A percentile compares a stretch with the other conserved stretches of the same genome.
These are phyloP conservation scores for Penicillium ochrochloron DNA, from an alignment of 495 filamentous ascomycete genomes.

Conservation along the genomic window DNA sequence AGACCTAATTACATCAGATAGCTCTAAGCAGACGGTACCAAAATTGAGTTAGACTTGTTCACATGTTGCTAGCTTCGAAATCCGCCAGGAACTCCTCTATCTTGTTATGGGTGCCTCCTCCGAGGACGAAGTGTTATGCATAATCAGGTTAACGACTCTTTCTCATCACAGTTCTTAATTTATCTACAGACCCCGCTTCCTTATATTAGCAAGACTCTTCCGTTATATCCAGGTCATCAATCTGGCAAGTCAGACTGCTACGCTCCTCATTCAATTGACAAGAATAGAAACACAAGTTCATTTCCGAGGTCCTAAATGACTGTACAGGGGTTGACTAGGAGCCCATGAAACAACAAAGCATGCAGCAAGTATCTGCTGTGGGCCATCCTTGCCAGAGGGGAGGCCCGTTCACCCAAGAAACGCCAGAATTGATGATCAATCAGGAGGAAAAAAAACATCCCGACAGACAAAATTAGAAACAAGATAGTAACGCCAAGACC, in stretches of 20 bases:
- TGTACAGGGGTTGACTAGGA: slow-evolving; percentile 20
- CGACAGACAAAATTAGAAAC: slow-evolving; percentile 10
- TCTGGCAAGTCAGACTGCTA: not conserved
- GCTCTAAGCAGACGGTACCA: not conserved
- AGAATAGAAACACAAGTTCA: slow-evolving; percentile 8
- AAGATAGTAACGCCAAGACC: slow-evolving; percentile 24
- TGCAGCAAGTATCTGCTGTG: slow-evolving; percentile 9
- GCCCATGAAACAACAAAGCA: slow-evolving; percentile 18
- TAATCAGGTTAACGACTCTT: not conserved
- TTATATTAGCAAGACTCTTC: not conserved
- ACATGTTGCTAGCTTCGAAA: not conserved
- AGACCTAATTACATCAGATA: not conserved
- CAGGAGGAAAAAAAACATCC: slow-evolving; percentile 6
- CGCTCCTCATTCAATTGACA: not conserved
- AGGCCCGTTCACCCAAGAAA: slow-evolving; percentile 19
- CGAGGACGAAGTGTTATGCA: not conserved
- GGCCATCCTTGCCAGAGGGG: slow-evolving; percentile 15
- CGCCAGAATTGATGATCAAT: slow-evolving; percentile 22
- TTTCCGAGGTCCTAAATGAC: slow-evolving; percentile 12
- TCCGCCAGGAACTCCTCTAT: not conserved
- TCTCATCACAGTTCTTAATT: not conserved
- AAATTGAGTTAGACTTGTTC: not conserved
- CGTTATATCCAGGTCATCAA: not conserved
- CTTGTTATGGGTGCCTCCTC: not conserved
- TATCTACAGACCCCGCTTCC: not conserved